Evolutionary conservation across 2,329 filamentous ascomycete genomes (phyloP), one percentile per base, ranked within the genome.

Genomic region (Aspergillus vadensis): DNA sequence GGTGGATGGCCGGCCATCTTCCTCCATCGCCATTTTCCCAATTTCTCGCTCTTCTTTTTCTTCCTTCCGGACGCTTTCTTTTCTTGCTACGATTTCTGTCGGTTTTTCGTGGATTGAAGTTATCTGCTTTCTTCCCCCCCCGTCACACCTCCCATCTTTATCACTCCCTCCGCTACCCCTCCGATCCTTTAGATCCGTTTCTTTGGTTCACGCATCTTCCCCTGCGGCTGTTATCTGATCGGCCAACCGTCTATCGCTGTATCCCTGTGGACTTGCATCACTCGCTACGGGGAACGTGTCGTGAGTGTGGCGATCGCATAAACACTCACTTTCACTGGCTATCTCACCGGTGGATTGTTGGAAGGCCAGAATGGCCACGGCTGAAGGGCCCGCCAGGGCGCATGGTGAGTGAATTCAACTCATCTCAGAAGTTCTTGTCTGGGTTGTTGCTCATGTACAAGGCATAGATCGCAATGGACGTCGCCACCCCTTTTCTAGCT

Each of bases 401-500:
- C 80, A 81, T 69, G 81, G 81, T 83, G 76, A 61, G 73, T 68
- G 60, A 30, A 43, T 27, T 41, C 5, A 36, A 53, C 41, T 41
- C 27, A 17, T 30, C n/a, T 17, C 39, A 25, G 25, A n/a, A 36
- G 12, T 14, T 36, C 48, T 17, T 10, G 3, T 30, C 23, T 19
- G 21, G 2, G 25, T 27, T 65, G 44, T 52, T 48, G 38, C 59
- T 63, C 38, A 61, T 44, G 15, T 39, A 32, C 30, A 17, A 50
- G 61, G 77, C 64, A 68, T 77, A 92, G 90, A 92, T 76, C 86
- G 87, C 67, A 83, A 88, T 72, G 85, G 85, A 69, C 90, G 92
- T 66, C 89, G 92, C 69, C 88, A 91, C 65, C 94, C 93, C 23
- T 98, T 98, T 74, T 86, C 93, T 50, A 91, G 88, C 67, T 96